Base-by-base conservation (phyloP, 768 basidiomycete genomes). In the Cystobasidium ongulense region DNA sequence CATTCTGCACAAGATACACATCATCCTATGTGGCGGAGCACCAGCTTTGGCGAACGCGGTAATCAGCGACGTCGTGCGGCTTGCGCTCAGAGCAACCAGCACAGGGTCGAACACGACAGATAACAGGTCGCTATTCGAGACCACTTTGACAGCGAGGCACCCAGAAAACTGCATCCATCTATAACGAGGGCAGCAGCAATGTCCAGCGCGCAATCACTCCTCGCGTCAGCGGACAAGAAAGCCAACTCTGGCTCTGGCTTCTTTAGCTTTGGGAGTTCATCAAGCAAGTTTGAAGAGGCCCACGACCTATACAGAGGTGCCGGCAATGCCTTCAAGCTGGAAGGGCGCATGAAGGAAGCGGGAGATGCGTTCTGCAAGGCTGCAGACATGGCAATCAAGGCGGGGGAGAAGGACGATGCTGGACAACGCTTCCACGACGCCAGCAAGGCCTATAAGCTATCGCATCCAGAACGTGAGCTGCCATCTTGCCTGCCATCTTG, bases 381-480 rank as follows among this genome's bases (percentile, higher is more conserved):
- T 80, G 96, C 95, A 0, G 93, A 97, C 78, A 96, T 93, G 81
- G 86, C 93, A 77, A 88, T 94, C 82, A 87, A 88, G 74, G 89
- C 87, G 78, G 89, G 90, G 59, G 95, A 98, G 82, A 82, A 81
- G 59, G 92, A 92, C 76, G 96, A 98, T 77, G 94, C 95, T n/a
- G 90, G 93, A 25, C 95, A 94, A 80, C 94, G 94, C 10, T 98
- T 90, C 89, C 97, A 95, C 91, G 96, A 95, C 80, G 94, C 96
- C 15, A 88, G 91, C 38, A 98, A 98, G 83, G 88, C 90, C 13
- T 99, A 90, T 85, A 99, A 97, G 84, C 86, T 90, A 82, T 89
- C 88, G 29, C 87, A 85, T 80, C 93, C 84, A 85, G 89, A 92
- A 77, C 84, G 95, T 96, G 80, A 80, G 88, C 82, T 41, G 39